phyloP scores from a whole-genome alignment of 2,329 filamentous ascomycete species.

The Neonectria neomacrospora region DNA sequence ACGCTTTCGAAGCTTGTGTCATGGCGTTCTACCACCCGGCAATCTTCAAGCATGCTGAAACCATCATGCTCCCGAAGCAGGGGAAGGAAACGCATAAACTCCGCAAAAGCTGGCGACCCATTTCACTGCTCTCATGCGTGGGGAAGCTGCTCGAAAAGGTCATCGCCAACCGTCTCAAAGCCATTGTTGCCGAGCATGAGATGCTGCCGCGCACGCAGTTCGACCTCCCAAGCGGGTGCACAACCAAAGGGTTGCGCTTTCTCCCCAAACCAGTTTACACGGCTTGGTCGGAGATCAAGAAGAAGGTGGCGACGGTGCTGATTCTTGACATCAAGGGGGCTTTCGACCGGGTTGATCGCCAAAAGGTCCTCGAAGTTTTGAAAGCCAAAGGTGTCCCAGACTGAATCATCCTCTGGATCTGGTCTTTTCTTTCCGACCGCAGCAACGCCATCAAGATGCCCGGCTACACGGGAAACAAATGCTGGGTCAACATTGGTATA shows the following conservation, averaged over 20 bases:
- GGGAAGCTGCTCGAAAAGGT: conserved; percentile 28
- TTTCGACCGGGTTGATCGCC: conserved; percentile 17
- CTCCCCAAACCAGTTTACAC: conserved; percentile 12
- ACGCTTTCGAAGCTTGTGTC: conserved; percentile 17
- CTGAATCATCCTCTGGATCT: conserved; percentile 16
- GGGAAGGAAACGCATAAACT: neutral
- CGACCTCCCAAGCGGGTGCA: conserved; percentile 10
- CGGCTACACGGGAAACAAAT: neutral
- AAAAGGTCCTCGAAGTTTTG: conserved; percentile 13
- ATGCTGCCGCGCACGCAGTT: conserved; percentile 9
- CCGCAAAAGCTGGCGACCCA: conserved; percentile 22
- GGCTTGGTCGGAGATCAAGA: neutral
- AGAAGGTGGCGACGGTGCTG: conserved; percentile 4
- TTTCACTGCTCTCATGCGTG: conserved; percentile 16
- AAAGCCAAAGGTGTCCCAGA: conserved; percentile 7
- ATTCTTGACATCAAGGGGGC: conserved; percentile 23
- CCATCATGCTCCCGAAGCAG: conserved; percentile 15
- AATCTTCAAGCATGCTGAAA: conserved; percentile 18
- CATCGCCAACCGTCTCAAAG: conserved; percentile 6
- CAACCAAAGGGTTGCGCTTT: conserved; percentile 22
- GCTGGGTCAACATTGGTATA: neutral
- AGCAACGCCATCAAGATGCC: conserved; percentile 11
- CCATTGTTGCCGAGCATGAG: neutral
- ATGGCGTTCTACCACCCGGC: conserved; percentile 4
- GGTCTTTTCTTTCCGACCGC: conserved; percentile 21